Evolutionary conservation across 306 rosid species (phyloP), one percentile per base, ranked within the genome.

Genomic region (Fagus sylvatica): DNA sequence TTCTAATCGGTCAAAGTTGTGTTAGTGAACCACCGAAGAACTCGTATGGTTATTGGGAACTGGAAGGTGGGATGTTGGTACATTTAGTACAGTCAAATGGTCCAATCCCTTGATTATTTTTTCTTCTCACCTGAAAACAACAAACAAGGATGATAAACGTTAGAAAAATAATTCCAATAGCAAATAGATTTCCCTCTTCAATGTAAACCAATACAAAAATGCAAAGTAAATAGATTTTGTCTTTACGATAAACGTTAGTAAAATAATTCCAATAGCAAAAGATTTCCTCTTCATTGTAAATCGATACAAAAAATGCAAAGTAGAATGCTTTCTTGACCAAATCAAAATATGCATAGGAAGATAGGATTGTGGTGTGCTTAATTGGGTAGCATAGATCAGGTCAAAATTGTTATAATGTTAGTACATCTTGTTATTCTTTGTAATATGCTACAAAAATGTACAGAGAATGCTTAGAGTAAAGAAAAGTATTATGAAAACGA

Each of bases 41-140:
- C 69, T 36, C 56, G 69, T 54, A 51, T 43, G 37, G 79, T 64
- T 80, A 81, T 57, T 77, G 67, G 28, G 81, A 73, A 76, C 75
- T 65, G 39, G 85, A 80, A 76, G 83, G 78, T 39, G 83, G 84
- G 43, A 39, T 70, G 74, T 84, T 87, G 74, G 81, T 86, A 74
- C 83, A 79, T 81, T 95, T 92, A 75, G 98, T 95, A 77, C 97
- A 95, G 73, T 95, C 98, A 70, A 78, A 93, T 13, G 98, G 98
- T 57, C 98, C 98, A 53, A 92, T 83, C 36, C 28, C 90, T 85
- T 91, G 93, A 77, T 81, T 82, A 10, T 73, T 80, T 84, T 92
- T 95, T 15, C 90, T 84, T 72, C 66, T 92, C 81, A 95, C 98
- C 98, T 95, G 89, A 61, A 80, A 83, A 75, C 64, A 78, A 56